Evolutionary conservation across 805 yeast species (phyloP), one percentile per base, ranked within the genome.

Genomic region (Candida schatavii): DNA sequence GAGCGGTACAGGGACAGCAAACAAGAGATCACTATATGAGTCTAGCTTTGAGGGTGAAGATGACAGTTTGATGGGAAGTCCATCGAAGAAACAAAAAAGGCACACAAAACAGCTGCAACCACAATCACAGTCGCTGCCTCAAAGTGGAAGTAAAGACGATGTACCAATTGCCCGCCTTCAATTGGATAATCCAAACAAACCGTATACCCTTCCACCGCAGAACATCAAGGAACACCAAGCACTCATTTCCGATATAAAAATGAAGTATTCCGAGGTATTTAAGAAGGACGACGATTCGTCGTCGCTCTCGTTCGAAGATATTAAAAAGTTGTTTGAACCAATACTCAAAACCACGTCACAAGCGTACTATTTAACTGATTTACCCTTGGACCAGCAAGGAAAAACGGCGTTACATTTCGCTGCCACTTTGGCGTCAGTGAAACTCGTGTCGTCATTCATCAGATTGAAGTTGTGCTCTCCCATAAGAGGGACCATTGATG

Each of bases 341-440:
- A 45, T 59, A 15, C 26, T 62, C 20, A 31, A 18, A 7, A 20
- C 15, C 18, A 31, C 11, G 20, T 6, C 15, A 14, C 35, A 29
- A 4, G 11, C 44, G 48, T 31, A 31, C 21, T 31, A 15, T 31
- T 17, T 52, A 3, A 13, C 54, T 2, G 75, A 70, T 40, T 57
- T 70, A 14, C 62, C 70, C 2, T 59, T 70, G 48, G 75, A 70
- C 46, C 51, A 51, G 32, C 57, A 55, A 41, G 71, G 72, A 3
- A 67, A 67, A 46, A 66, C 74, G 2, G 72, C 71, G 4, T 58
- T 70, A 38, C 75, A 70, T 49, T 70, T 68, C 46, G 74, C 74
- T 4, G 46, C 71, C 10, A 65, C 74, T 3, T 56, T 70, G 40
- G 74, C 69, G 1, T 65, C 72, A 11, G 47, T 49, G 21, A 57